Evolutionary conservation across 2,329 filamentous ascomycete species (phyloP), one percentile per base, ranked within the genome.

Genomic region (Leptographium lundbergii): DNA sequence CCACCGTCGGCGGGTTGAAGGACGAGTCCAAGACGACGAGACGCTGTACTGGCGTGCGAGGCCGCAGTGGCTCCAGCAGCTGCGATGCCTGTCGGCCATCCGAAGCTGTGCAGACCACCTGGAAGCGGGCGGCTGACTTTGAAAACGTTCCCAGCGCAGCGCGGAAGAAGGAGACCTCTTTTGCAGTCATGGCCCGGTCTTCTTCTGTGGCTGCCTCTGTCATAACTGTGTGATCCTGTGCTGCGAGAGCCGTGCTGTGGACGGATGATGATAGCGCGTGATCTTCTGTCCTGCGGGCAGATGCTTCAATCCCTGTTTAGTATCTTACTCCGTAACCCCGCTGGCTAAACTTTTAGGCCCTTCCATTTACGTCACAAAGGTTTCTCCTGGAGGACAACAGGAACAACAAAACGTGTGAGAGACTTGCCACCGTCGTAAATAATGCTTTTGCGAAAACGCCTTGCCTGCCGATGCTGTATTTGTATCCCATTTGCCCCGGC

Each of bases 1-100:
- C 84, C 9, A 73, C 71, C 0, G 84, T 86, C 0, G 84, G 84
- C 29, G 84, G 84, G 67, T 87, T 87, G 73, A 86, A 87, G 61
- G 81, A 85, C 56, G 84, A 84, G 69, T 87, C 84, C 54, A 87
- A 76, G 59, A 87, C 73, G 57, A 86, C 71, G 60, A 87, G 72
- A 22, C 36, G 57, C 19, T 24, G 61, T 2, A 61, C 54, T 10
- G 45, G 57, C 13, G 54, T 32, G 1, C 25, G 45, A 14, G 60
- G 59, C n/a, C 27, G 57, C 0, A 36, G 13, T 7, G 62, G 60
- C 45, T n/a, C 34, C 25, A 54, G 53, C 45, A 34, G 14, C 24
- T 7, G 27, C 19, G 50, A 11, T 6, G 59, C 48, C 57, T 66
- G 27, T 17, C 22, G 9, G 65, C 47, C 71, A 66, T 39, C 74